phyloP scores from a whole-genome alignment of 73 alveolate species.

The Tetrahymena borealis region DNA sequence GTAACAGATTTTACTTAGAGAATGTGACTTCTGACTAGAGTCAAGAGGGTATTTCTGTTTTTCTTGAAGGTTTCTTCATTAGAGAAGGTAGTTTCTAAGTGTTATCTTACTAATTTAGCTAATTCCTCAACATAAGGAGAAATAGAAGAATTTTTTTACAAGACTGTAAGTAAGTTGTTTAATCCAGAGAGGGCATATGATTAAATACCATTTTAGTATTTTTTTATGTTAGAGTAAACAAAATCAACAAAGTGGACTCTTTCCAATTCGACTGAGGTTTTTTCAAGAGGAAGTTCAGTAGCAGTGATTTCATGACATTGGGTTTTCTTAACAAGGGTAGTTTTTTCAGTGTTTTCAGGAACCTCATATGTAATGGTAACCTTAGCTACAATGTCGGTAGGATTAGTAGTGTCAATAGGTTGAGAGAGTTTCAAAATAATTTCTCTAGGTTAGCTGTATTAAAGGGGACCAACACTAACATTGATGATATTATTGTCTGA shows the following conservation, averaged over 20 bases:
- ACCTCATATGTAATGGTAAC: background rate
- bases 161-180: background rate
- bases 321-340: background rate
- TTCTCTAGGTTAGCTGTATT: background rate
- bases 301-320: background rate
- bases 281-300: background rate
- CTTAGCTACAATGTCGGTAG: background rate
- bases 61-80: background rate
- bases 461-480: background rate
- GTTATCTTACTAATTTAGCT: background rate
- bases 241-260: background rate
- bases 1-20: background rate
- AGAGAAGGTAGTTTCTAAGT: background rate
- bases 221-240: background rate
- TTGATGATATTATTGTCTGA: background rate
- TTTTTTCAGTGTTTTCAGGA: too few relatives aligned
- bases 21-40: background rate
- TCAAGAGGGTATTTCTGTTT: background rate
- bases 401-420: background rate
- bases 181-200: background rate
- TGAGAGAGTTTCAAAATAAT: background rate
- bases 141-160: background rate
- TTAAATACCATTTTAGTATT: background rate
- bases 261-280: background rate
- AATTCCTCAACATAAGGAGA: background rate